Conservation (phyloP, 129 eudicot genomes). For the Heracleum sosnowskyi region DNA sequence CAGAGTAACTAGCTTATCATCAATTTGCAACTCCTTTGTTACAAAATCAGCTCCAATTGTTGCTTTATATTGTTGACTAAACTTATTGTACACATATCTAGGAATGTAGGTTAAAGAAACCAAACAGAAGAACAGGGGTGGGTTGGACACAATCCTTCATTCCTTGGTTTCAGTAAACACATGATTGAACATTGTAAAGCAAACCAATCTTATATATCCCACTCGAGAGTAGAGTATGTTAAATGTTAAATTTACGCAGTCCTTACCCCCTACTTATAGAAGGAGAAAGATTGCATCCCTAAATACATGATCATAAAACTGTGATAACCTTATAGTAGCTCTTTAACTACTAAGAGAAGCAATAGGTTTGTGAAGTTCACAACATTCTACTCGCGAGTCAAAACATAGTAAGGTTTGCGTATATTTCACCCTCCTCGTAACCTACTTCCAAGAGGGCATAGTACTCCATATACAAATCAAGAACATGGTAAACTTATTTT, state of each 20-base stretch:
- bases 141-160: background rate
- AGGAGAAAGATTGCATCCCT: background rate
- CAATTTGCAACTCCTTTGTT: slow-evolving; percentile 67
- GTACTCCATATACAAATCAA: too few relatives aligned
- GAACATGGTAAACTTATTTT: too few relatives aligned
- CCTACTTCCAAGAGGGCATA: too few relatives aligned
- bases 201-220: background rate
- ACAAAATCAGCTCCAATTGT: slow-evolving; percentile 95
- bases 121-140: background rate
- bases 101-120: background rate
- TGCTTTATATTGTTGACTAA: slow-evolving; percentile 60
- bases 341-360: background rate
- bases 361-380: background rate
- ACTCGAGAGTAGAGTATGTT: background rate
- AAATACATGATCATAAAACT: background rate
- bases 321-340: background rate
- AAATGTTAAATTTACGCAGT: background rate
- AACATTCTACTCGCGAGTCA: too few relatives aligned
- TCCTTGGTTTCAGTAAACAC: background rate
- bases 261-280: background rate
- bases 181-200: background rate
- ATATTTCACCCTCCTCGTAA: background rate
- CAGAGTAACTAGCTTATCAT: slow-evolving; percentile 60
- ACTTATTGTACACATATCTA: slow-evolving; percentile 66
- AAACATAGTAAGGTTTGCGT: background rate